Conservation (phyloP, 73 alveolate species). For the Halteria grandinella region DNA sequence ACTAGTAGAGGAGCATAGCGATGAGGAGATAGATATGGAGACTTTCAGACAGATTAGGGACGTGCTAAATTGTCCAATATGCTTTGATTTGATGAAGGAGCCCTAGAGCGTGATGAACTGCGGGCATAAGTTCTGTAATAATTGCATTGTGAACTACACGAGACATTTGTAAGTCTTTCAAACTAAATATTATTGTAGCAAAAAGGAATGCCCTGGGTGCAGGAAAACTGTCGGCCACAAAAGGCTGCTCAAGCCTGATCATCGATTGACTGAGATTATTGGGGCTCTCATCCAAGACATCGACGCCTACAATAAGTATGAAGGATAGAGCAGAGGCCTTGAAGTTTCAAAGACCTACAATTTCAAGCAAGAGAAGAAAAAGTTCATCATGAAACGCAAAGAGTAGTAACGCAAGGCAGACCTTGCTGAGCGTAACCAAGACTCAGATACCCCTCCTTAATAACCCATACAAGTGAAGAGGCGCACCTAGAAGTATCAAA, state of each 20-base stretch:
- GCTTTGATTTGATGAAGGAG: slow-evolving; percentile 59
- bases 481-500: too few relatives aligned
- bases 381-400: too few relatives aligned
- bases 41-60: slow-evolving; percentile 34
- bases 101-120: slow-evolving; percentile 62
- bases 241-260: slow-evolving; percentile 54
- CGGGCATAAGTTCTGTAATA: slow-evolving; percentile 62
- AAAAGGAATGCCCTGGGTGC: slow-evolving; percentile 71
- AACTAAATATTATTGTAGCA: not conserved
- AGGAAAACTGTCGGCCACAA: slow-evolving; percentile 46
- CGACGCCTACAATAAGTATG: slow-evolving; percentile 52
- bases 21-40: slow-evolving; percentile 43
- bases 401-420: too few relatives aligned
- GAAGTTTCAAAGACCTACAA: not conserved
- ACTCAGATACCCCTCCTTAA: too few relatives aligned
- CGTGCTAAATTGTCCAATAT: slow-evolving; percentile 59
- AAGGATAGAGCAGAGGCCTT: slow-evolving; percentile 1
- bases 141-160: slow-evolving; percentile 63
- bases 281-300: slow-evolving; percentile 35
- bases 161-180: slow-evolving; percentile 26
- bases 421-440: too few relatives aligned
- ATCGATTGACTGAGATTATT: slow-evolving; percentile 34
- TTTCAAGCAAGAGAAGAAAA: not conserved
- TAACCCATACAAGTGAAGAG: too few relatives aligned
- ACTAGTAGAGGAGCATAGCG: slow-evolving; percentile 12